Evolutionary conservation across 257 asterid species (phyloP).

Genomic region (Fraxinus anomala): DNA sequence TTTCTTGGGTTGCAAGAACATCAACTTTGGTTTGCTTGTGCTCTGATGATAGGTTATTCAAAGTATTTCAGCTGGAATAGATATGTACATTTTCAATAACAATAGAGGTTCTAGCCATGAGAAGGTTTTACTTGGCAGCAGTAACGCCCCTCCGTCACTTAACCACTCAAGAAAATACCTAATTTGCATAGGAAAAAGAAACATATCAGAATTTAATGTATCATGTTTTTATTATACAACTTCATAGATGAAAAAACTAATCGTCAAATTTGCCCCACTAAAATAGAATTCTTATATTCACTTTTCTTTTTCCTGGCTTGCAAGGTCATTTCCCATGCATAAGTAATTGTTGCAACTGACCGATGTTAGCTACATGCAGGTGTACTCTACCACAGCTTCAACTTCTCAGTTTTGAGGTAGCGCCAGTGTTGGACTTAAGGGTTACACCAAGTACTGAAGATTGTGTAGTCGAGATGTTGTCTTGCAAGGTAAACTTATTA

Average conservation of each 20-base stretch:
- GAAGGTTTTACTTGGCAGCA: no score
- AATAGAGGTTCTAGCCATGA: no score
- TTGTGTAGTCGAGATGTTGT: conserved; percentile 71
- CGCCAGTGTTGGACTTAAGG: conserved; percentile 75
- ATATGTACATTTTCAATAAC: no score
- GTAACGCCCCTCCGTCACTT: no score
- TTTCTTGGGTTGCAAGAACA: conserved; percentile 5
- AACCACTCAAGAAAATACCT: background rate
- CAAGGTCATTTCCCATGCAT: conserved; percentile 8
- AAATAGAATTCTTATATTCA: background rate
- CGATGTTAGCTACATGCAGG: conserved; percentile 49
- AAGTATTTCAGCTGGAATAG: no score
- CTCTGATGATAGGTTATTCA: no score
- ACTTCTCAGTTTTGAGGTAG: conserved; percentile 75
- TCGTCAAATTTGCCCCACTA: background rate
- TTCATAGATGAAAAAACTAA: background rate
- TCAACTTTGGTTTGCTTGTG: no score
- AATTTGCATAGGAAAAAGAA: background rate
- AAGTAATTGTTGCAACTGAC: conserved; percentile 4
- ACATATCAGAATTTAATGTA: no score
- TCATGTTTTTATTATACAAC: no score
- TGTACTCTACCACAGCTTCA: conserved; percentile 75
- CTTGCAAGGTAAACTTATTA: conserved; percentile 66
- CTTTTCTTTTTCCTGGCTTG: conserved; percentile 10
- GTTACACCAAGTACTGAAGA: conserved; percentile 59